Conservation (phyloP, 805 yeast species). For the Kazachstania bromeliacearum region DNA sequence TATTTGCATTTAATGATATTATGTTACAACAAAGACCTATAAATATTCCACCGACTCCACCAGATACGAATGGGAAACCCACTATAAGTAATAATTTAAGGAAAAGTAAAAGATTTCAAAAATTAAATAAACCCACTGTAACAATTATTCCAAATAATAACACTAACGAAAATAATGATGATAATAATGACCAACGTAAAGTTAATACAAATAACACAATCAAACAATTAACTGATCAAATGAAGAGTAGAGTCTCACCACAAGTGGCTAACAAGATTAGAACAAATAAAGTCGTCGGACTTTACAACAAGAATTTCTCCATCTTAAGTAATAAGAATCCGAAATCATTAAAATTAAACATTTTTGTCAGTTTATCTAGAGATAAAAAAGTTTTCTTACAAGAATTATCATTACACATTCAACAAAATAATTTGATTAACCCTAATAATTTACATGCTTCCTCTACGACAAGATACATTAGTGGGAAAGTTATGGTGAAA, state of each 20-base stretch:
- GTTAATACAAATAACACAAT: background rate
- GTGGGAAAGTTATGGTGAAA: slow-evolving; percentile 72
- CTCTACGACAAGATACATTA: slow-evolving; percentile 28
- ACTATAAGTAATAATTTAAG: slow-evolving; percentile 8
- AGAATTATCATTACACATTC: slow-evolving; percentile 17
- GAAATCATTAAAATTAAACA: slow-evolving; percentile 21
- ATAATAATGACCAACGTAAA: background rate
- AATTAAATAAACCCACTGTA: background rate
- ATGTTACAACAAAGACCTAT: background rate
- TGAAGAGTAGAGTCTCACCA: slow-evolving; percentile 1
- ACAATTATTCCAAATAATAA: background rate
- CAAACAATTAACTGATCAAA: background rate
- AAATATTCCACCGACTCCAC: background rate
- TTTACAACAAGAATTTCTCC: slow-evolving; percentile 23
- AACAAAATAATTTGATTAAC: slow-evolving; percentile 2
- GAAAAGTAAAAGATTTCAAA: slow-evolving; percentile 12
- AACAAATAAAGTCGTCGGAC: slow-evolving; percentile 14
- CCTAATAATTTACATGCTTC: background rate
- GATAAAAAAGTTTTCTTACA: slow-evolving; percentile 20
- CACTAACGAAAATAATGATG: background rate
- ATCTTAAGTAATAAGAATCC: slow-evolving; percentile 23
- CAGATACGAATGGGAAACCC: background rate
- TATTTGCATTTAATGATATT: background rate
- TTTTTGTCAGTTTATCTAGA: slow-evolving; percentile 22
- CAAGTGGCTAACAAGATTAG: slow-evolving; percentile 1